A percentile compares a stretch with the other conserved stretches of the same genome.
Evolutionary conservation across 2,329 filamentous ascomycete genomes (phyloP).

Genomic region (Talaromyces sp.): DNA sequence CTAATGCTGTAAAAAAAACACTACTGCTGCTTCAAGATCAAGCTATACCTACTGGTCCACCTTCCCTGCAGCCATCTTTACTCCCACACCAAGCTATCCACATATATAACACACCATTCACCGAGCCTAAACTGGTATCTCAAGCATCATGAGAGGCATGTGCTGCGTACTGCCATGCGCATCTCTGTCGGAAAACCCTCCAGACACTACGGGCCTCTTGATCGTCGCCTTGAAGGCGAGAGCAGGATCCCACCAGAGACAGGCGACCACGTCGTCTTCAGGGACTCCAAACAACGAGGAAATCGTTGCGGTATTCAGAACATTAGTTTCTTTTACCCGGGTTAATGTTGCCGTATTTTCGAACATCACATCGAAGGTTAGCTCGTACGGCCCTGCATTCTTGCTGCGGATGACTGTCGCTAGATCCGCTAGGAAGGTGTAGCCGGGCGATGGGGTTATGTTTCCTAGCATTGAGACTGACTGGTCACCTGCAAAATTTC

Average conservation of each 20-base stretch:
- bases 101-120: too few relatives aligned
- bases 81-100: too few relatives aligned
- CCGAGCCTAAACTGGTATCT: too few relatives aligned
- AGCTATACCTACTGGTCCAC: too few relatives aligned
- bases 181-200: not conserved
- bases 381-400: not conserved
- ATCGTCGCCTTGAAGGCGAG: slow-evolving; percentile 8
- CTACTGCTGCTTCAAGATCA: too few relatives aligned
- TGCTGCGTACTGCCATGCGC: not conserved
- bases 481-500: too few relatives aligned
- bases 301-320: not conserved
- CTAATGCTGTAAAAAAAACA: too few relatives aligned
- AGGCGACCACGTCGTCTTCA: not conserved
- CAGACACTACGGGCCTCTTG: not conserved
- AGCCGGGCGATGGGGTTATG: not conserved
- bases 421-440: not conserved
- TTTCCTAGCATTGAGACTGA: too few relatives aligned
- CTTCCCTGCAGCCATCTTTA: too few relatives aligned
- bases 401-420: not conserved
- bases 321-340: too few relatives aligned
- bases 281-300: not conserved
- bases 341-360: too few relatives aligned
- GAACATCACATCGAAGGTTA: slow-evolving; percentile 6
- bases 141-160: not conserved
- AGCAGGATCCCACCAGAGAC: slow-evolving; percentile 4